Evolutionary conservation across 495 filamentous ascomycete species (phyloP), one percentile per base, ranked within the genome.

Genomic region (Penicillium desertorum): DNA sequence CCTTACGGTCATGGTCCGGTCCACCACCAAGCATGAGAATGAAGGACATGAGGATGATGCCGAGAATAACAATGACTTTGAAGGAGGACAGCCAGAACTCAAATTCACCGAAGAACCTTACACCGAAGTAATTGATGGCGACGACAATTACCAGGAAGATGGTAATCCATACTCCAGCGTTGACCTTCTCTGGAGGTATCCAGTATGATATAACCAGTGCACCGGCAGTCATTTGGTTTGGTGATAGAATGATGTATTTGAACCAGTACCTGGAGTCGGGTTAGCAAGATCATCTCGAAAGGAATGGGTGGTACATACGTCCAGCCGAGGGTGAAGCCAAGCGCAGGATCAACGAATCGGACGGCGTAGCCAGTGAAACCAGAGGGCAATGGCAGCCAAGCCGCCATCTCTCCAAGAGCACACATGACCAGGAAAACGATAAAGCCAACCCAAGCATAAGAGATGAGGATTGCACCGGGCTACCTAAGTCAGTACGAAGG

Each of bases 191-290:
- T 43, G 64, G 49, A 8, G 68, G 61, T 20, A 73, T 45, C 91
- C 91, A 96, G 55, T 85, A 89, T 53, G 87, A 81, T 41, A 96
- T 83, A 23, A 96, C 84, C 19, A 96, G 67, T 10, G 87, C 85
- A 32, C 86, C 86, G 12, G 91, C 91, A 2, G 89, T 92, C 36
- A 94, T 71, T 65, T 96, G 89, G 67, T 90, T 91, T 4, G 91
- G 88, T 6, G 89, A 85, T 45, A 88, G 75, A 58, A 96, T 93
- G 59, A 91, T 87, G 63, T 79, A 84, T 68, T 81, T 80, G 60
- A 81, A 81, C 79, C 83, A 86, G 60, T 81, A 86, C n/a, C 36
- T 39, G 36, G 36, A 39, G 3, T 39, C 6, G 16, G n/a, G 51
- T 60, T 27, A 47, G 39, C 23, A 14, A 10, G 23, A 8, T 25